Percentiles rank a stretch among this genome's conserved stretches.
Conservation (phyloP, 768 basidiomycete species). For the Butyriboletus loyo region DNA sequence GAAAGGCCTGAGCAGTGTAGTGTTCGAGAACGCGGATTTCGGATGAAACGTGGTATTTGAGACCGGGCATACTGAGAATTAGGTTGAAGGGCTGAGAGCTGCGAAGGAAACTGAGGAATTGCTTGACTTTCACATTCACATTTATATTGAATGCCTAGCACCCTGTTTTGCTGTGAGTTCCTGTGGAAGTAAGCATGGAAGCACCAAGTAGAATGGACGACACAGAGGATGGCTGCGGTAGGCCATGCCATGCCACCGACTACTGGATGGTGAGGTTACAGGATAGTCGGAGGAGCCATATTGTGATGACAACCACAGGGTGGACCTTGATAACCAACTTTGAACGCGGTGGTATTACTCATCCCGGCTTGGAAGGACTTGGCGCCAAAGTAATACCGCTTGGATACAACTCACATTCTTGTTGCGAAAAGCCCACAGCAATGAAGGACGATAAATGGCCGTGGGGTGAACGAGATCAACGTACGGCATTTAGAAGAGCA, state of each 20-base stretch:
- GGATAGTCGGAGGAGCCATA: conserved; percentile 1
- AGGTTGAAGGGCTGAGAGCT: background rate
- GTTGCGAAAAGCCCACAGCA: background rate
- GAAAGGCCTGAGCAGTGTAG: conserved; percentile 38
- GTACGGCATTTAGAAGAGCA: background rate
- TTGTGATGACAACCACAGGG: conserved; percentile 17
- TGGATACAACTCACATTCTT: background rate
- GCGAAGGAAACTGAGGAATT: background rate
- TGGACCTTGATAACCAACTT: conserved; percentile 10
- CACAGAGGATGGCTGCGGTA: conserved; percentile 13
- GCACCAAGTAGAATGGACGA: background rate
- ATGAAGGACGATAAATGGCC: background rate
- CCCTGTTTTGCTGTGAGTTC: conserved; percentile 18
- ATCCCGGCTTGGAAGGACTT: background rate
- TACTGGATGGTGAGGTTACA: background rate
- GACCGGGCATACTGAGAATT: conserved; percentile 29
- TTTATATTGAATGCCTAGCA: conserved; percentile 7
- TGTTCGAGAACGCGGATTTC: conserved; percentile 37
- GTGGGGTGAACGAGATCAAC: background rate
- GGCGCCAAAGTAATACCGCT: background rate
- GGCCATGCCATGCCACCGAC: conserved; percentile 2
- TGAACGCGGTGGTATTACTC: background rate
- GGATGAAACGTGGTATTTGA: conserved; percentile 20
- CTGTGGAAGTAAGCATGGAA: conserved; percentile 20
- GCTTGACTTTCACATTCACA: background rate